These are phyloP conservation scores for Pseudogymnoascus sp. DNA, from an alignment of 2,329 filamentous ascomycete species.

Conservation along the genomic window DNA sequence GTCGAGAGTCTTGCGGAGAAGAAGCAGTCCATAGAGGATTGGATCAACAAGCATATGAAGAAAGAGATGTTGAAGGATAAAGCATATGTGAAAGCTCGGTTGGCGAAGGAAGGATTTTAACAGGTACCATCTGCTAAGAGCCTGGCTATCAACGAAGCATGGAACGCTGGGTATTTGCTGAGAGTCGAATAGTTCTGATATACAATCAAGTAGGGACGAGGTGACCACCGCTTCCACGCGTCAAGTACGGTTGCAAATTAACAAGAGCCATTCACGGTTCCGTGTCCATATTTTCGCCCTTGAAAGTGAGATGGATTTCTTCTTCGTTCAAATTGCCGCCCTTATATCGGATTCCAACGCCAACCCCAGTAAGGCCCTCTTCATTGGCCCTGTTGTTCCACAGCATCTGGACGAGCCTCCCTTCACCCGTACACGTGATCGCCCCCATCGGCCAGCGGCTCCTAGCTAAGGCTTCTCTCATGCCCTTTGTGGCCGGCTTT, in stretches of 20 bases:
- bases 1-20: not conserved
- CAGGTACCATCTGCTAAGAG: not conserved
- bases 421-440: conserved; percentile 53
- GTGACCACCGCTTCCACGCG: not conserved
- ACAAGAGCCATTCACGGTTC: not conserved
- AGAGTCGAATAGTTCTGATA: not conserved
- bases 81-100: not conserved
- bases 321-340: conserved; percentile 28
- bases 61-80: not conserved
- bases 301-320: conserved; percentile 46
- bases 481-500: conserved; percentile 68
- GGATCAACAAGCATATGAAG: conserved; percentile 7
- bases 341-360: conserved; percentile 43
- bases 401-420: conserved; percentile 59
- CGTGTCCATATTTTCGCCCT: conserved; percentile 34
- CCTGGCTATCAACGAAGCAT: not conserved
- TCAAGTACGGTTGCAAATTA: not conserved
- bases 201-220: not conserved
- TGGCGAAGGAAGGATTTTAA: not conserved
- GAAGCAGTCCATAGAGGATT: not conserved
- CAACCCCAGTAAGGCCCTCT: conserved; percentile 55
- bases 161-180: not conserved
- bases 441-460: conserved; percentile 69
- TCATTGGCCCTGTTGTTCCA: conserved; percentile 64
- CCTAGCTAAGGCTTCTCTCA: conserved; percentile 63